Conservation (phyloP, 1,284 basidiomycete species). For the Boletellus sp. region DNA sequence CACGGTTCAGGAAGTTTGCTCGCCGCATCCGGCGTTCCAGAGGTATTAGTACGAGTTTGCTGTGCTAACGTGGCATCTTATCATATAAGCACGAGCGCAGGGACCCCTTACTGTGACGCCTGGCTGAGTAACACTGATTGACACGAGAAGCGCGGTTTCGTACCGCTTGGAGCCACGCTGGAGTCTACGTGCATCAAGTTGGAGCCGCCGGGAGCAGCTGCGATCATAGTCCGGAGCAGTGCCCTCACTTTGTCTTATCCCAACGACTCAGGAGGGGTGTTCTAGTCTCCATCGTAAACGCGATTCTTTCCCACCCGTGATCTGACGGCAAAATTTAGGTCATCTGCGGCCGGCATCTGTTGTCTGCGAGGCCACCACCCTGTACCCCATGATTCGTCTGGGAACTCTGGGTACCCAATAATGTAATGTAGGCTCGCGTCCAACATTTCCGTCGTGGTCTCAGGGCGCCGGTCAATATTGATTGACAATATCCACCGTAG, state of each 20-base stretch:
- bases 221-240: background rate
- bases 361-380: slow-evolving; percentile 8
- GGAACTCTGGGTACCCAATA: slow-evolving; percentile 4
- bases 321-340: slow-evolving; percentile 10
- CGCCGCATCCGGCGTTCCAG: slow-evolving; percentile 43
- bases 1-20: slow-evolving; percentile 62
- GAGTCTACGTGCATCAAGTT: slow-evolving; percentile 54
- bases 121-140: slow-evolving; percentile 43
- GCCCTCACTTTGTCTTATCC: background rate
- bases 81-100: slow-evolving; percentile 35
- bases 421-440: background rate
- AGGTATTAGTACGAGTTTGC: slow-evolving; percentile 51
- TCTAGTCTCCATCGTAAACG: background rate
- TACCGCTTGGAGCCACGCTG: slow-evolving; percentile 45
- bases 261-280: background rate
- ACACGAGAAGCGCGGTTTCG: slow-evolving; percentile 53
- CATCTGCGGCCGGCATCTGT: slow-evolving; percentile 1
- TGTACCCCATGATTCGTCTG: slow-evolving; percentile 15
- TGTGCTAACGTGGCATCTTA: slow-evolving; percentile 41
- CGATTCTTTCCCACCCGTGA: background rate
- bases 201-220: slow-evolving; percentile 9
- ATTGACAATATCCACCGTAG: slow-evolving; percentile 1
- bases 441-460: slow-evolving; percentile 6
- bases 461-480: slow-evolving; percentile 2
- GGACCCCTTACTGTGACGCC: slow-evolving; percentile 56